Conservation (phyloP, 306 rosid genomes). For the Glycyrrhiza uralensis region DNA sequence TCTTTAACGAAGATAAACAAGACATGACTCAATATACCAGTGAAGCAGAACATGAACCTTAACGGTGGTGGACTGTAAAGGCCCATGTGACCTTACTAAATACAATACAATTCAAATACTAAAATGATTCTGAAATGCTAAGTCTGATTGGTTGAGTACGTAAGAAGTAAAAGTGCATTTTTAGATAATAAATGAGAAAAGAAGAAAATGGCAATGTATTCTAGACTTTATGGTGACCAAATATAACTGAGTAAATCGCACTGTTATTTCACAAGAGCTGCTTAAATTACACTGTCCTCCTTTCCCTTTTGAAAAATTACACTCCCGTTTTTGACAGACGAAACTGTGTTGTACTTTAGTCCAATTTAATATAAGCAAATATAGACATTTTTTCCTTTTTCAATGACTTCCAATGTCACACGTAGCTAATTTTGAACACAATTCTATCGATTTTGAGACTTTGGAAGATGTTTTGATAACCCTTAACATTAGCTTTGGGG, state of each 20-base stretch:
- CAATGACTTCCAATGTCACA: not conserved
- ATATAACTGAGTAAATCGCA: not conserved
- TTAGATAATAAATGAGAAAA: not conserved
- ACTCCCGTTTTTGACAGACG: not conserved
- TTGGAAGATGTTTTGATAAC: not conserved
- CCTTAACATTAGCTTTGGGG: not conserved
- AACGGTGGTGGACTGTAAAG: not conserved
- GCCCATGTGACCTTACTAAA: conserved; percentile 3
- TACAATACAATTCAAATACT: not conserved
- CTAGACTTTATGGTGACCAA: not conserved
- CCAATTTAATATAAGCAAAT: not conserved
- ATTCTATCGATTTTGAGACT: not conserved
- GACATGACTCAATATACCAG: not conserved
- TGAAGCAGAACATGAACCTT: not conserved
- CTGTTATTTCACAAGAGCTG: not conserved
- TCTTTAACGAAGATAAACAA: not conserved
- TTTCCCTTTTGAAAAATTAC: not conserved
- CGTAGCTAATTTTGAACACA: not conserved
- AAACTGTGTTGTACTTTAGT: not conserved
- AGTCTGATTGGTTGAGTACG: not conserved
- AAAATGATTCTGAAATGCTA: not conserved
- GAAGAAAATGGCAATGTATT: not conserved
- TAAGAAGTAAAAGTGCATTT: not conserved
- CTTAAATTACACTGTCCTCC: not conserved
- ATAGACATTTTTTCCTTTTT: too few relatives aligned